Evolutionary conservation across 1,139 yeast species (phyloP).

Genomic region (Chernovozyma sophiae-reginae): DNA sequence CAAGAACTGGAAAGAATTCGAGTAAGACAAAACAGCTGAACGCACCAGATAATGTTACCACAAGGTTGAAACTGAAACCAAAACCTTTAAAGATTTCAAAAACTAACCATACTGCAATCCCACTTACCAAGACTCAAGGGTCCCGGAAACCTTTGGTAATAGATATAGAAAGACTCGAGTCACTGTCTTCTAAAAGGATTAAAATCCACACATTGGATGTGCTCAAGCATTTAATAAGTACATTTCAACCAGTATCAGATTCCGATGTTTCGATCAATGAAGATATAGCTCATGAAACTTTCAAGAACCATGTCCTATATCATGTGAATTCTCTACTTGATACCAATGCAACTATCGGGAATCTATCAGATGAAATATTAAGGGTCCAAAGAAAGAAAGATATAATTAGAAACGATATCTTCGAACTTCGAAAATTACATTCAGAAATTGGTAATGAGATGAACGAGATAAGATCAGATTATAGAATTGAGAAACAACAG

Average conservation of each 20-base stretch:
- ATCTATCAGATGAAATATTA: constrained; percentile 32
- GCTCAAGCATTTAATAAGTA: constrained; percentile 26
- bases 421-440: constrained; percentile 35
- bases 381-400: constrained; percentile 38
- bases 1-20: background rate
- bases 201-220: constrained; percentile 36
- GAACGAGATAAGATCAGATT: constrained; percentile 32
- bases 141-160: constrained; percentile 22
- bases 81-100: too few relatives aligned
- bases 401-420: constrained; percentile 35
- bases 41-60: background rate
- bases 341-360: constrained; percentile 39
- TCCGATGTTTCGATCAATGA: constrained; percentile 14
- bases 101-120: constrained; percentile 6
- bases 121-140: constrained; percentile 17
- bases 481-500: constrained; percentile 20
- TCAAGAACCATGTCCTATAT: constrained; percentile 26
- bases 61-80: background rate
- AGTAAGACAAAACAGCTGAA: background rate
- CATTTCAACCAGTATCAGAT: constrained; percentile 23
- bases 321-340: constrained; percentile 31
- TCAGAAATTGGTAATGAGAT: constrained; percentile 35
- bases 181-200: constrained; percentile 14
- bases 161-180: constrained; percentile 29
- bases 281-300: constrained; percentile 23